phyloP scores from a whole-genome alignment of 164 flowering plant genomes.

The Amborella trichopoda region DNA sequence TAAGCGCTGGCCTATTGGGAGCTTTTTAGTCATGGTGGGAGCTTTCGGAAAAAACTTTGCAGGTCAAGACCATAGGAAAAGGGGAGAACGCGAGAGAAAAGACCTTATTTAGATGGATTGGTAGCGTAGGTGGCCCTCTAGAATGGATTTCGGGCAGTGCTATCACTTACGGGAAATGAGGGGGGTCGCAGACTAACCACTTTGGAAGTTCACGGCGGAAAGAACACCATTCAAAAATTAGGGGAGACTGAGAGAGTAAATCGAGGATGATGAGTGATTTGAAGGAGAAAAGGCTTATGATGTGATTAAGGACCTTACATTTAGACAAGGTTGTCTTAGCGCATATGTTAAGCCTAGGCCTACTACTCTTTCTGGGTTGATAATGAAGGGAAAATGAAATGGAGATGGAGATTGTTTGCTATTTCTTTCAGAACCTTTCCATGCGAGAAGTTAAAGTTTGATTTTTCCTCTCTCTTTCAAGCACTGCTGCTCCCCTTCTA shows the following conservation, averaged over 20 bases:
- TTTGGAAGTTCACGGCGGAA: background rate
- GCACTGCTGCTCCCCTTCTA: too few species aligned
- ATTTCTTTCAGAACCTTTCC: too few species aligned
- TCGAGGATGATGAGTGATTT: too few species aligned
- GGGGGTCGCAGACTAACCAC: background rate
- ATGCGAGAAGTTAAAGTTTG: too few species aligned
- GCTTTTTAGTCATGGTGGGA: background rate
- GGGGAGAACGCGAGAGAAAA: background rate
- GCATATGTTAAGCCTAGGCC: too few species aligned
- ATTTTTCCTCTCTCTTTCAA: too few species aligned
- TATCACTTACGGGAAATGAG: background rate
- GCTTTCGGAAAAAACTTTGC: background rate
- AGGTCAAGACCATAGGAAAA: background rate
- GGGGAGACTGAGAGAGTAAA: background rate
- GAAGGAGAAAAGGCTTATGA: too few species aligned
- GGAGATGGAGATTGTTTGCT: too few species aligned
- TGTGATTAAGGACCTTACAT: too few species aligned
- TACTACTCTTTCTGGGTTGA: too few species aligned
- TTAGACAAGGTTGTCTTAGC: too few species aligned
- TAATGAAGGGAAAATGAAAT: too few species aligned
- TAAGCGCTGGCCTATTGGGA: background rate
- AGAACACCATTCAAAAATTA: background rate
- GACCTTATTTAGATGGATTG: constrained; percentile 1
- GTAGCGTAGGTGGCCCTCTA: constrained; percentile 1
- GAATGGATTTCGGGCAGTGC: background rate